Conservation (phyloP, 1,284 basidiomycete genomes). For the Tausonia pullulans region DNA sequence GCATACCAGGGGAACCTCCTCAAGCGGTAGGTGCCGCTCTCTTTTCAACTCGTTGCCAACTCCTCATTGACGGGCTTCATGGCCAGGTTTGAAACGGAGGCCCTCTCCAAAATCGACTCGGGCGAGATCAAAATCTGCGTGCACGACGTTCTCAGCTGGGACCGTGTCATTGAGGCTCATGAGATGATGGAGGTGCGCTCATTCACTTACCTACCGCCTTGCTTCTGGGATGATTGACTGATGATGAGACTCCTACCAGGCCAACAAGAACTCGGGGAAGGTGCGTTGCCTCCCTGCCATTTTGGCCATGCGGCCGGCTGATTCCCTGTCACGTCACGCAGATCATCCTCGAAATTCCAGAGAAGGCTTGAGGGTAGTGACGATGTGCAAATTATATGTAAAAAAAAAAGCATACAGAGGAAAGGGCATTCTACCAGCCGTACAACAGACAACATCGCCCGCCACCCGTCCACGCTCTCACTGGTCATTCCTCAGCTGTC, state of each 20-base stretch:
- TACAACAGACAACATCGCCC: no score
- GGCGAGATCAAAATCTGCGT: conserved; percentile 62
- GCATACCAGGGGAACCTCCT: conserved; percentile 74
- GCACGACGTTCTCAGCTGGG: conserved; percentile 46
- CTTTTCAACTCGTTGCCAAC: no score
- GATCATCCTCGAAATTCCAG: no score
- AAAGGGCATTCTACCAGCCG: no score
- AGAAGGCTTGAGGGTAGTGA: no score
- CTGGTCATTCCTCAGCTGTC: not conserved
- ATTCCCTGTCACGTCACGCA: no score
- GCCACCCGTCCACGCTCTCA: no score
- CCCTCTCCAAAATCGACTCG: conserved; percentile 50
- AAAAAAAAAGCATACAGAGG: no score
- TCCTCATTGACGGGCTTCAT: no score
- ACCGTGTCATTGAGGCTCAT: conserved; percentile 6
- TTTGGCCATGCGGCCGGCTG: no score
- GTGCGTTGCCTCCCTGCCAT: not conserved
- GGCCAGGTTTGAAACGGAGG: conserved; percentile 45
- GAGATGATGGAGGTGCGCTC: conserved; percentile 12
- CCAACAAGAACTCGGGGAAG: conserved; percentile 11
- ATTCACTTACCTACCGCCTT: not conserved
- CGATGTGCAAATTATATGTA: no score
- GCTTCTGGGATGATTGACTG: not conserved
- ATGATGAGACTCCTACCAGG: not conserved
- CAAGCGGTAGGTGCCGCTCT: conserved; percentile 19